Conservation (phyloP, 208 protist genomes). For the Acanthamoeba triangularis region DNA sequence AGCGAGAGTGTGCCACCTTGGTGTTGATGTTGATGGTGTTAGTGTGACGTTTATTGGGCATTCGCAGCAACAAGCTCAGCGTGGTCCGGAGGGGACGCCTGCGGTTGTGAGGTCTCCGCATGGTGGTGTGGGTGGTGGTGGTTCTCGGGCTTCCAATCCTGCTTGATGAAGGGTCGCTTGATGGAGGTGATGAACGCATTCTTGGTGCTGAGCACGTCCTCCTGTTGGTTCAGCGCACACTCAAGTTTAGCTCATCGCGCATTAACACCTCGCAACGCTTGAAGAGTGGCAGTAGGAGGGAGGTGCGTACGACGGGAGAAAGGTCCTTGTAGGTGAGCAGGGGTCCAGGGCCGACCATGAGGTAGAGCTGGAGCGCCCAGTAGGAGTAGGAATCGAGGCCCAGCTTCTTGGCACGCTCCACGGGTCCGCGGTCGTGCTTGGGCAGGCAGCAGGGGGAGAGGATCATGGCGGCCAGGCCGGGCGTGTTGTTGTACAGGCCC, state of each 20-base stretch:
- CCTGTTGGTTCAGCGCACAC: neutral
- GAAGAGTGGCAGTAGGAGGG: neutral
- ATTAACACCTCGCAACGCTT: neutral
- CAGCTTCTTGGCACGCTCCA: constrained; percentile 54
- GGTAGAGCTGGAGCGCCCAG: constrained; percentile 59
- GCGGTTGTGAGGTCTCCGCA: neutral
- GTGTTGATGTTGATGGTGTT: too few relatives aligned
- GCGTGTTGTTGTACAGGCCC: constrained; percentile 37
- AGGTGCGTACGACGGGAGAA: neutral
- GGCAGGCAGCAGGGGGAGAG: constrained; percentile 66
- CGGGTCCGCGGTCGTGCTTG: constrained; percentile 7
- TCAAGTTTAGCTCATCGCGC: too few relatives aligned
- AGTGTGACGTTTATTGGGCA: too few relatives aligned
- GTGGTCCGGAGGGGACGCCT: too few relatives aligned
- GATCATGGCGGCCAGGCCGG: constrained; percentile 21
- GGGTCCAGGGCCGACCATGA: constrained; percentile 33
- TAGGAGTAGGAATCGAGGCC: constrained; percentile 52
- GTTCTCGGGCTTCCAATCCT: neutral
- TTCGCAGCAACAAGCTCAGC: too few relatives aligned
- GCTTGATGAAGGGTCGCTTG: constrained; percentile 1
- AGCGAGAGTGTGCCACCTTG: too few relatives aligned
- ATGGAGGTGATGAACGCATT: constrained; percentile 61
- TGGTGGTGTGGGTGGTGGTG: neutral
- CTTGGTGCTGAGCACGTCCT: constrained; percentile 42
- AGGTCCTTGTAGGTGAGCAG: constrained; percentile 54